Conservation (phyloP, 1,284 basidiomycete species). For the Hymenochaete sp. region DNA sequence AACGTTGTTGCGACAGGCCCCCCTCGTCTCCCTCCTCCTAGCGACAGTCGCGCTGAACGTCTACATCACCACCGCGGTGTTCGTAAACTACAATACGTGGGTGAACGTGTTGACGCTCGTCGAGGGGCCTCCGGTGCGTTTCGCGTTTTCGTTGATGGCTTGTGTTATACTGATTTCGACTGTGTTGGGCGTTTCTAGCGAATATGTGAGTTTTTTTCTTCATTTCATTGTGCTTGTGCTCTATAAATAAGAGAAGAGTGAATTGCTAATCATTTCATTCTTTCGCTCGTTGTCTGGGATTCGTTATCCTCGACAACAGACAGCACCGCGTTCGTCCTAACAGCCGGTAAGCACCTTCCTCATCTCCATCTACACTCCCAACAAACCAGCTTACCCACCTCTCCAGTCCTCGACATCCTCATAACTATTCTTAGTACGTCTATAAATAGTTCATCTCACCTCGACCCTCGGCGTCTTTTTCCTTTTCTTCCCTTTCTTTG, state of each 20-base stretch:
- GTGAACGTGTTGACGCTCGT: conserved; percentile 17
- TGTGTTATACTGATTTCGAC: no score
- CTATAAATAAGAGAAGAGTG: not conserved
- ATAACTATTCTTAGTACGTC: conserved; percentile 23
- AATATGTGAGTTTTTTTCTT: conserved; percentile 3
- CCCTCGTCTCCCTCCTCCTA: conserved; percentile 20
- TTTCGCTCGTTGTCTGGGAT: no score
- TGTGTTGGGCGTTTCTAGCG: not conserved
- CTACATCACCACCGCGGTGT: conserved; percentile 21
- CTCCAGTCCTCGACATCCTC: conserved; percentile 24
- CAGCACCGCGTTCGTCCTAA: conserved; percentile 21
- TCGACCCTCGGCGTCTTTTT: not conserved
- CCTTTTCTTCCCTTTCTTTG: not conserved
- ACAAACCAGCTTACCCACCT: not conserved
- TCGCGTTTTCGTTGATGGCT: not conserved
- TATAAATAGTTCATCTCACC: no score
- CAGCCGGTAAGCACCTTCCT: conserved; percentile 21
- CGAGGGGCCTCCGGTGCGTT: conserved; percentile 21
- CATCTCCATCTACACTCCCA: no score
- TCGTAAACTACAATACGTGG: conserved; percentile 18
- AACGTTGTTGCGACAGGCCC: no score
- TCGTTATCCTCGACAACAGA: not conserved
- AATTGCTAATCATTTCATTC: no score
- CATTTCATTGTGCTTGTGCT: not conserved
- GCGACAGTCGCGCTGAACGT: conserved; percentile 21